phyloP scores from a whole-genome alignment of 495 filamentous ascomycete genomes.

The Niebla homalea region DNA sequence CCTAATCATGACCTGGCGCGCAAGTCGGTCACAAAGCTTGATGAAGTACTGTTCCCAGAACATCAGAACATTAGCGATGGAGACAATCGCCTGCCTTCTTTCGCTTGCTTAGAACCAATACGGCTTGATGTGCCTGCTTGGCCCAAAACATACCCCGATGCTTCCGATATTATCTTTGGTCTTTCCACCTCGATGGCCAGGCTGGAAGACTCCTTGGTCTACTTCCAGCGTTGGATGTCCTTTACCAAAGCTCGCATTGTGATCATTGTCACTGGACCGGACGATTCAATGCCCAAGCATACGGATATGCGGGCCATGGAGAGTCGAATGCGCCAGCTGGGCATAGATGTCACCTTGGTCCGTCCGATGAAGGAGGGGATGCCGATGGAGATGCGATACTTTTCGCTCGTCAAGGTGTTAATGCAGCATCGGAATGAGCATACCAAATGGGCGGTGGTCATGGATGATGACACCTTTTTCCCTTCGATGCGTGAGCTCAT shows the following conservation, averaged over 20 bases:
- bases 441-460: slow-evolving; percentile 46
- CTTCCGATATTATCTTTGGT: slow-evolving; percentile 45
- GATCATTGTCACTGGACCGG: slow-evolving; percentile 38
- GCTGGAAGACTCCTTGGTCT: slow-evolving; percentile 40
- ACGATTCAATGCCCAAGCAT: slow-evolving; percentile 15
- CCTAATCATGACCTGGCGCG: neutral
- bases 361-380: slow-evolving; percentile 34
- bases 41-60: slow-evolving; percentile 22
- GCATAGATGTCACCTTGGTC: slow-evolving; percentile 40
- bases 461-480: slow-evolving; percentile 64
- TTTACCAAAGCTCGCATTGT: slow-evolving; percentile 42
- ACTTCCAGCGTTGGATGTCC: slow-evolving; percentile 49
- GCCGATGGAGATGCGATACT: slow-evolving; percentile 39
- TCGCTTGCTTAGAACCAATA: slow-evolving; percentile 17
- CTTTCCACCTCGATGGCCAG: slow-evolving; percentile 45
- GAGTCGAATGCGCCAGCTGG: slow-evolving; percentile 28
- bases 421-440: slow-evolving; percentile 30
- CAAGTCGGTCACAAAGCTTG: slow-evolving; percentile 20
- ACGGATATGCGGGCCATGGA: slow-evolving; percentile 17
- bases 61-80: slow-evolving; percentile 6
- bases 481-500: slow-evolving; percentile 37
- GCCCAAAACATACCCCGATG: slow-evolving; percentile 26
- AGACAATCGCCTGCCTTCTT: slow-evolving; percentile 12
- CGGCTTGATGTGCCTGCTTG: slow-evolving; percentile 23
- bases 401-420: slow-evolving; percentile 41